Base-by-base conservation (phyloP, 345 rosid species). In the Linum tenue region DNA sequence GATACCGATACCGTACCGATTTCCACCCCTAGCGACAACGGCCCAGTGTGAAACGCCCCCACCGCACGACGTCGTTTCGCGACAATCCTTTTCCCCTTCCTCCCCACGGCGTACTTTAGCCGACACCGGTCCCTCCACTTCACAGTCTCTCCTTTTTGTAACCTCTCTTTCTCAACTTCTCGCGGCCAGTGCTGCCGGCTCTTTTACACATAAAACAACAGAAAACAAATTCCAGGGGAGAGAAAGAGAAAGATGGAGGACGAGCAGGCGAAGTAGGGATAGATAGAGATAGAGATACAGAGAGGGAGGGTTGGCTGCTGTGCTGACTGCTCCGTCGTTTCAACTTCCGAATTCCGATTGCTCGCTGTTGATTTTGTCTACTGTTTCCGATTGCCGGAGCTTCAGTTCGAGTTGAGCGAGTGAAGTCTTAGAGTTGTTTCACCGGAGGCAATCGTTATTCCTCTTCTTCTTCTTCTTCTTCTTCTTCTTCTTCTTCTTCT, bases 21-120 rank as follows among this genome's bases (percentile, higher is more conserved):
- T n/a, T n/a, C n/a, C n/a, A n/a, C n/a, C n/a, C n/a, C n/a, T n/a
- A n/a, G n/a, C n/a, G n/a, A n/a, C 53, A 48, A 2, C 11, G 1
- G 9, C 53, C 44, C 44, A 14, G 14, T 48, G 31, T 22, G 31
- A 22, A 22, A 22, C 31, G 31, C 31, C 53, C 15, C n/a, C n/a
- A n/a, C 15, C 3, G 10, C 9, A 48, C 53, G 53, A 48, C 53
- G 53, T 48, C 53, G 53, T 3, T 6, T 48, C 53, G 44, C 44
- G 3, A 48, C 53, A 48, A 12, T 48, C 14, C 3, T 9, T 15
- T 15, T 48, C 14, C 0, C 11, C 14, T 48, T 15, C 53, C 14
- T 48, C 51, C 7, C 51, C 67, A 44, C 70, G 70, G 74, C 72
- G 74, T 41, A 72, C 51, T 60, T 56, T 77, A 77, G 72, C 69